Evolutionary conservation across 441 rosid species (phyloP).

Genomic region (Monsonia emarginata): DNA sequence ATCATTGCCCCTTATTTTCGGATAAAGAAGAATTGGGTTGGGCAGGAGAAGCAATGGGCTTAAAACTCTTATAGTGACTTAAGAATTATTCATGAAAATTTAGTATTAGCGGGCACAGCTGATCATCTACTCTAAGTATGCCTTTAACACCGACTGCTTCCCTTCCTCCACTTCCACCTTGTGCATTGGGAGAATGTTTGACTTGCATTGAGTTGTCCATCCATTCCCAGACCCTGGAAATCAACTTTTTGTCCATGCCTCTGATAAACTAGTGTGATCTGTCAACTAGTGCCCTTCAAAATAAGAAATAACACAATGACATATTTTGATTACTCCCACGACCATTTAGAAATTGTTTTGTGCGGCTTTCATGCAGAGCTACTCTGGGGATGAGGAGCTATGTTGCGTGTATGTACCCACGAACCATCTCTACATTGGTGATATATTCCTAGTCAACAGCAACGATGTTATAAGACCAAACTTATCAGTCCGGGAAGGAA

Average conservation of each 20-base stretch:
- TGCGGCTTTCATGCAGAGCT: slow-evolving; percentile 39
- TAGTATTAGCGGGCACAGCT: too few relatives aligned
- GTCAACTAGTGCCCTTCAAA: too few relatives aligned
- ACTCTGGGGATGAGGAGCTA: slow-evolving; percentile 82
- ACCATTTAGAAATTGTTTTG: neutral
- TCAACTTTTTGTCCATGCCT: neutral
- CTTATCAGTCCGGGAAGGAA: slow-evolving; percentile 93
- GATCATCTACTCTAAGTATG: neutral
- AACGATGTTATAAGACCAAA: slow-evolving; percentile 90
- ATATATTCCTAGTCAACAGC: slow-evolving; percentile 67
- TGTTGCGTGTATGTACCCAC: slow-evolving; percentile 95
- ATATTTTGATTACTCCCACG: too few relatives aligned
- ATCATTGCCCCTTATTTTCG: too few relatives aligned
- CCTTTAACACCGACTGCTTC: neutral
- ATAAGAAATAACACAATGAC: too few relatives aligned
- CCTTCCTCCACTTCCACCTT: neutral
- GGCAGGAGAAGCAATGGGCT: too few relatives aligned
- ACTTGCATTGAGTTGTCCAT: neutral
- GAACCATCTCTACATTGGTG: slow-evolving; percentile 91
- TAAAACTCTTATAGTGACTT: too few relatives aligned
- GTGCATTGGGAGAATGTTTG: neutral
- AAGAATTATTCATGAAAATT: too few relatives aligned
- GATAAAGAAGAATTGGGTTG: too few relatives aligned
- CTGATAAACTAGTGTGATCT: neutral
- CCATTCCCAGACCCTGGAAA: too few relatives aligned